A percentile compares a stretch with the other conserved stretches of the same genome.
Evolutionary conservation across 2,329 filamentous ascomycete genomes (phyloP).

Genomic region (Coniella vitis): DNA sequence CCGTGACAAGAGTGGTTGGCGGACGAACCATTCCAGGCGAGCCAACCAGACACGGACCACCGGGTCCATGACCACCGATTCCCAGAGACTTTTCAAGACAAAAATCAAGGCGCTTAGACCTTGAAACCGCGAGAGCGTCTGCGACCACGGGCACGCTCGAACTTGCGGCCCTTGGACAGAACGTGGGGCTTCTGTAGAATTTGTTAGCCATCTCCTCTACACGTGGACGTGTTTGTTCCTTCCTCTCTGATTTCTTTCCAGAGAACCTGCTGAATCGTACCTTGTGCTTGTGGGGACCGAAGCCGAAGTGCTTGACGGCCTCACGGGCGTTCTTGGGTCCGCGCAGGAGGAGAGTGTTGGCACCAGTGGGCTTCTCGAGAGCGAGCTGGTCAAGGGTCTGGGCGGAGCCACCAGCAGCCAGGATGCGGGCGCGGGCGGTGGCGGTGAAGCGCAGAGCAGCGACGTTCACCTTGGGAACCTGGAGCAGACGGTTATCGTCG

Average conservation of each 20-base stretch:
- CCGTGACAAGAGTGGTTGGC: slow-evolving; percentile 7
- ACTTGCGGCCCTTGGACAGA: slow-evolving; percentile 98
- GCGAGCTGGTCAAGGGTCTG: slow-evolving; percentile 97
- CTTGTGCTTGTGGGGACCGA: slow-evolving; percentile 98
- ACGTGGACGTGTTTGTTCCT: neutral
- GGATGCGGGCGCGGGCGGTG: slow-evolving; percentile 87
- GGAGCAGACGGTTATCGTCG: slow-evolving; percentile 91
- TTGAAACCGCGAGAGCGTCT: slow-evolving; percentile 99
- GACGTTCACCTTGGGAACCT: slow-evolving; percentile 85
- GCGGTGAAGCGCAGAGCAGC: slow-evolving; percentile 95
- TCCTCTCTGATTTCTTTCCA: no score
- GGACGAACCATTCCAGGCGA: slow-evolving; percentile 6
- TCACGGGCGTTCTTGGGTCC: slow-evolving; percentile 98
- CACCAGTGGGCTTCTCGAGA: slow-evolving; percentile 86
- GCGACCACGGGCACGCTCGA: slow-evolving; percentile 97
- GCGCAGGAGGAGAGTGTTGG: slow-evolving; percentile 94
- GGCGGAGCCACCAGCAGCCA: slow-evolving; percentile 88
- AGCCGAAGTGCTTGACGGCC: slow-evolving; percentile 98
- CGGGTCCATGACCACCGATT: slow-evolving; percentile 7
- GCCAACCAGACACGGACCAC: slow-evolving; percentile 5
- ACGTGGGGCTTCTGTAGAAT: slow-evolving; percentile 79
- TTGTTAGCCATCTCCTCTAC: slow-evolving; percentile 26
- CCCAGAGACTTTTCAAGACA: slow-evolving; percentile 8
- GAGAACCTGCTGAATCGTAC: slow-evolving; percentile 38
- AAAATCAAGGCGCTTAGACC: slow-evolving; percentile 68